Evolutionary conservation across 257 asterid species (phyloP), one percentile per base, ranked within the genome.

Genomic region (Nicotiana benthamiana): DNA sequence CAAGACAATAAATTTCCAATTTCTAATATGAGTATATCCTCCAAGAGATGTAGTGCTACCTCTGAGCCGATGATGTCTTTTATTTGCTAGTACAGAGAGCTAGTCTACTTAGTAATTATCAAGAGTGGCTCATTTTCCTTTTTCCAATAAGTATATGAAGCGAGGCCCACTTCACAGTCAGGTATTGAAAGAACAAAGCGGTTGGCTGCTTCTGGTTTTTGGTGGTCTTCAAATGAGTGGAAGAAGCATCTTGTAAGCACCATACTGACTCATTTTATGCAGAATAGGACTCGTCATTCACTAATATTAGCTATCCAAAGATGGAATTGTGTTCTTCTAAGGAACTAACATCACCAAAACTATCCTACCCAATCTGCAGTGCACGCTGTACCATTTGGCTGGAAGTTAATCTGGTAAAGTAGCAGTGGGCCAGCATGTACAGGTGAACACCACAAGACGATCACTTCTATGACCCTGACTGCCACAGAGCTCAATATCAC

Each of bases 11-110:
- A 12, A 11, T 11, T 40, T 68, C 77, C 57, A 12, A 70, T 20
- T 70, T 22, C 13, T 43, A 22, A 70, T 43, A 64, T 64, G 30
- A 36, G 30, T 68, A 68, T 68, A 36, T 68, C 76, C 56, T 68
- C 56, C 56, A 20, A 68, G 18, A 70, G 59, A 43, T 70, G 59
- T 12, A 70, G 77, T 70, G 77, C 77, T 70, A 43, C 57, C 77
- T 43, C 34, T 43, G 77, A 70, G 59, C 56, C 24, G 36, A 70
- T 43, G 34, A 70, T 6, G 59, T 22, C 57, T 43, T 43, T 20
- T 43, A 70, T 6, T n/a, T 43, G 53, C 17, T 67, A 70, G 22
- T 67, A 68, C 20, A 72, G 0, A 16, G 77, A 72, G 59, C 77
- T 72, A 72, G 77, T 22, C 7, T 72, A 46, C 15, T 8, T 72